Percentiles rank a stretch among this genome's conserved stretches.
These are phyloP conservation scores for Corchorus capsularis DNA, from an alignment of 345 rosid species.

Conservation along the genomic window DNA sequence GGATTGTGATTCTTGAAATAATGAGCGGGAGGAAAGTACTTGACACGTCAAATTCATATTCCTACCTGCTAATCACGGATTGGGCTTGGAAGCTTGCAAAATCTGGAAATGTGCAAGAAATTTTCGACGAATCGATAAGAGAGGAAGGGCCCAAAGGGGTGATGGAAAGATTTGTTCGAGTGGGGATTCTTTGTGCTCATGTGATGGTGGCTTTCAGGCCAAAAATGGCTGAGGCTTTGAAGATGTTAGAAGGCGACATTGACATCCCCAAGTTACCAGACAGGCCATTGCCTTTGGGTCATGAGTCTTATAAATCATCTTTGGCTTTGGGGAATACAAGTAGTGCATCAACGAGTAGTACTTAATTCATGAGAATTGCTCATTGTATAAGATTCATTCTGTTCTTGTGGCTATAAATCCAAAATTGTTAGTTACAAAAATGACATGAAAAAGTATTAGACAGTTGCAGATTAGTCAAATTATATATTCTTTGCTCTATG, in stretches of 20 bases:
- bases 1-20: constrained; percentile 55
- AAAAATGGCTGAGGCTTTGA: constrained; percentile 53
- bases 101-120: constrained; percentile 38
- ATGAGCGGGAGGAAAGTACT: constrained; percentile 61
- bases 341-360: constrained; percentile 15
- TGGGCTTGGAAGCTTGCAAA: constrained; percentile 59
- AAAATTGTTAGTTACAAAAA: too few species aligned
- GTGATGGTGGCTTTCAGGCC: constrained; percentile 63
- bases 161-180: constrained; percentile 66
- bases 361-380: constrained; percentile 19
- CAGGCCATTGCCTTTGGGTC: constrained; percentile 60
- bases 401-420: background rate
- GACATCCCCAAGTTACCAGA: constrained; percentile 64
- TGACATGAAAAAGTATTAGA: too few species aligned
- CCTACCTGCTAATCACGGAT: constrained; percentile 49
- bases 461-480: too few species aligned
- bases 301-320: constrained; percentile 43
- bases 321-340: background rate
- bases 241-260: constrained; percentile 62
- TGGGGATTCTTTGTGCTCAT: constrained; percentile 68
- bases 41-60: constrained; percentile 38
- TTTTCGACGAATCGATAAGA: constrained; percentile 44
- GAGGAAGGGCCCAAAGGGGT: constrained; percentile 51
- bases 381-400: background rate
- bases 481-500: too few species aligned